Percentiles rank a stretch among this genome's conserved stretches.
Evolutionary conservation across 148 eudicot genomes (phyloP).

Genomic region (Dysphania ambrosioides): DNA sequence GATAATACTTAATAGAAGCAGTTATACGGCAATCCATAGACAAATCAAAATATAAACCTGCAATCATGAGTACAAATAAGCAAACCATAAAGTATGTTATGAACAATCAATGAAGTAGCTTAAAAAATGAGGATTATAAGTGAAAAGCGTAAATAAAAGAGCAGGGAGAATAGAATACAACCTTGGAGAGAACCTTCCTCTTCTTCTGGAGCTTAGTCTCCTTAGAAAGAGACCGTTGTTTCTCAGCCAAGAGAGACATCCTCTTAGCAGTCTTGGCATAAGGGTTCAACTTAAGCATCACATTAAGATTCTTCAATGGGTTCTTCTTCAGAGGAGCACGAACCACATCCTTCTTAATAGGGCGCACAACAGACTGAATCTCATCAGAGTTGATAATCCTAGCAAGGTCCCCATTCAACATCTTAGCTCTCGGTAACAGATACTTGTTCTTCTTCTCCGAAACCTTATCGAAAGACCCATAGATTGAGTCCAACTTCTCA

Average conservation of each 20-base stretch:
- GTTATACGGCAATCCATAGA: too few relatives aligned
- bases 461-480: conserved; percentile 66
- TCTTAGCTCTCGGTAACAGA: conserved; percentile 68
- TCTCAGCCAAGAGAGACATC: conserved; percentile 77
- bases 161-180: conserved; percentile 22
- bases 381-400: conserved; percentile 86
- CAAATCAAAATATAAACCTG: too few relatives aligned
- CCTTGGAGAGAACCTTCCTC: conserved; percentile 65
- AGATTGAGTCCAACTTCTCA: conserved; percentile 71
- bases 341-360: conserved; percentile 67
- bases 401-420: conserved; percentile 76
- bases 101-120: too few relatives aligned
- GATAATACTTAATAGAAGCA: too few relatives aligned
- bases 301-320: conserved; percentile 77
- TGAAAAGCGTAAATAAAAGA: conserved; percentile 13
- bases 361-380: conserved; percentile 77
- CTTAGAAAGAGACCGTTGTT: conserved; percentile 64
- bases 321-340: conserved; percentile 84
- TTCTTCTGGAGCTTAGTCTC: conserved; percentile 66
- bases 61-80: too few relatives aligned
- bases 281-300: conserved; percentile 72
- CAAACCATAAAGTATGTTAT: too few relatives aligned
- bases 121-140: too few relatives aligned
- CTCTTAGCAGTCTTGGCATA: conserved; percentile 84
- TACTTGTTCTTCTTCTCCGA: conserved; percentile 76